Evolutionary conservation across 441 rosid species (phyloP).

Genomic region (Arabidopsis lyrata): DNA sequence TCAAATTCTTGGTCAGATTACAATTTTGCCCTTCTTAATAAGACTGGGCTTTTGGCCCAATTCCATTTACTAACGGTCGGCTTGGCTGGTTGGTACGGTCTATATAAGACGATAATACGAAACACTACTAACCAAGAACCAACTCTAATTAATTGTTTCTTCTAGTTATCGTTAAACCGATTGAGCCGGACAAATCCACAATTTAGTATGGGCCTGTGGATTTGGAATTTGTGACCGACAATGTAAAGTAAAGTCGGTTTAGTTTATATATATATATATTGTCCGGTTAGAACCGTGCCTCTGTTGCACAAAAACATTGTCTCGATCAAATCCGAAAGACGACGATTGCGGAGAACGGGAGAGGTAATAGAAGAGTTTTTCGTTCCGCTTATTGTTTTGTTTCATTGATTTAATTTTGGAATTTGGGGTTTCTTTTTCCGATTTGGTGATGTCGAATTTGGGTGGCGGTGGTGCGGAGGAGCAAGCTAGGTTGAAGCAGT

Average conservation of each 20-base stretch:
- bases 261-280: too few relatives aligned
- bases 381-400: not conserved
- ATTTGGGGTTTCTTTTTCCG: conserved; percentile 35
- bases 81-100: too few relatives aligned
- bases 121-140: not conserved
- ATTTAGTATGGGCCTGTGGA: not conserved
- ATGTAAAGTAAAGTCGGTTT: not conserved
- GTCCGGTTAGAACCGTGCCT: too few relatives aligned
- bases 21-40: not conserved
- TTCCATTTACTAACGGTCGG: not conserved
- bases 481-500: conserved; percentile 87
- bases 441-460: conserved; percentile 61
- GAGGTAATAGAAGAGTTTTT: conserved; percentile 5
- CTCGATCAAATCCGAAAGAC: not conserved
- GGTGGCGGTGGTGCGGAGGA: conserved; percentile 93
- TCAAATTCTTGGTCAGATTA: not conserved
- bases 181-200: too few relatives aligned
- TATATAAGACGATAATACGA: too few relatives aligned
- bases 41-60: conserved; percentile 31
- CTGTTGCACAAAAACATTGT: not conserved
- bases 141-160: not conserved
- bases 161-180: too few relatives aligned
- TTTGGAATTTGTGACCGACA: not conserved
- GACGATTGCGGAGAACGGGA: not conserved
- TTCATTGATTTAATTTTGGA: conserved; percentile 46